phyloP scores from a whole-genome alignment of 2,329 filamentous ascomycete species.

The Periconia macrospinosa region DNA sequence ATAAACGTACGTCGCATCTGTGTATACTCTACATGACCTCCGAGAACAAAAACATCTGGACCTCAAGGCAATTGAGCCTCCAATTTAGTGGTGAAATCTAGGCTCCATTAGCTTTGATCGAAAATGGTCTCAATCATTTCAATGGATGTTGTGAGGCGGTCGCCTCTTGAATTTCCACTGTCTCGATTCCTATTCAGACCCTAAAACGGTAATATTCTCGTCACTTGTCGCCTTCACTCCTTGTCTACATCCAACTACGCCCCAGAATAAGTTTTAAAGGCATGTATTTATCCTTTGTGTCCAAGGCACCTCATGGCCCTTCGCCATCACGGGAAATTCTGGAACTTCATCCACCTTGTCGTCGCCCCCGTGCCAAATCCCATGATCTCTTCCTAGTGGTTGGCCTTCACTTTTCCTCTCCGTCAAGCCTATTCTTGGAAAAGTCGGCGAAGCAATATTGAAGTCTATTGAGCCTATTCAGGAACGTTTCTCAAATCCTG shows the following conservation, averaged over 20 bases:
- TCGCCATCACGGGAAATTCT: slow-evolving; percentile 9
- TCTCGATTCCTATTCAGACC: slow-evolving; percentile 27
- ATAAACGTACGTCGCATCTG: too few species aligned
- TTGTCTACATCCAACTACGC: slow-evolving; percentile 13
- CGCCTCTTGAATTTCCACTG: slow-evolving; percentile 25
- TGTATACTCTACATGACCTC: too few species aligned
- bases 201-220: slow-evolving; percentile 19
- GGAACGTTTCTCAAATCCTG: neutral
- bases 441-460: neutral
- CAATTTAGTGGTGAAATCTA: neutral
- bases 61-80: neutral
- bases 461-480: slow-evolving; percentile 2
- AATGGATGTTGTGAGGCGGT: neutral
- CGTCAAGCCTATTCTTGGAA: neutral
- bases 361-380: neutral
- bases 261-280: slow-evolving; percentile 12
- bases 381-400: neutral
- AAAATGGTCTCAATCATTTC: neutral
- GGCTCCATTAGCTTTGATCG: neutral
- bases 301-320: slow-evolving; percentile 2
- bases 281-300: slow-evolving; percentile 13
- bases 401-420: too few species aligned
- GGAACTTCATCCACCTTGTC: neutral
- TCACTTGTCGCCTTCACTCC: slow-evolving; percentile 12
- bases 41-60: too few species aligned